These are phyloP conservation scores for Somion occarium DNA, from an alignment of 1,284 basidiomycete genomes.

Conservation along the genomic window DNA sequence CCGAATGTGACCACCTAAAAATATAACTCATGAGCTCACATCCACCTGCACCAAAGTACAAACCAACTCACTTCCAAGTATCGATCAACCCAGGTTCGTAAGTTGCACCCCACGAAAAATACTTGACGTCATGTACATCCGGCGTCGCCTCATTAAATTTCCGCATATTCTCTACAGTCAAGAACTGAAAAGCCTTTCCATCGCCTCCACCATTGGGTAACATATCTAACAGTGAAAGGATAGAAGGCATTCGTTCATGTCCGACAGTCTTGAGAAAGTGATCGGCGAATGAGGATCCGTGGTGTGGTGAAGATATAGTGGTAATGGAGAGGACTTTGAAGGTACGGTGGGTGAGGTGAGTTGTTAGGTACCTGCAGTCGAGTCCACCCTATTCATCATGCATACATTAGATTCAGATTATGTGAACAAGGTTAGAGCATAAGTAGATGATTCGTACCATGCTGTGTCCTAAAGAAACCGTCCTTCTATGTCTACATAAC, in stretches of 20 bases:
- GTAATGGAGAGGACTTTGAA: constrained; percentile 80
- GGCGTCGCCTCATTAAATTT: constrained; percentile 84
- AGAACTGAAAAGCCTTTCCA: constrained; percentile 84
- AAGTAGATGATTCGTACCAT: constrained; percentile 52
- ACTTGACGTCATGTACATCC: constrained; percentile 72
- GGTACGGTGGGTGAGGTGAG: constrained; percentile 60
- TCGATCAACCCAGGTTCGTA: constrained; percentile 87
- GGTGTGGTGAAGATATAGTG: constrained; percentile 91
- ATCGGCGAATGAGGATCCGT: constrained; percentile 91
- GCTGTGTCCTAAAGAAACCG: constrained; percentile 58
- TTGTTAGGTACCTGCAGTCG: constrained; percentile 85
- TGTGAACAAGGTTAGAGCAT: constrained; percentile 7
- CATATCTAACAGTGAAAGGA: constrained; percentile 68
- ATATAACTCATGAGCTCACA: not conserved
- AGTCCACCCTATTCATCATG: constrained; percentile 68
- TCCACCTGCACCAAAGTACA: not conserved
- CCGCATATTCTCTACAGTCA: constrained; percentile 84
- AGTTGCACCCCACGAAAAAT: constrained; percentile 91
- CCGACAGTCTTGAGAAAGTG: constrained; percentile 85
- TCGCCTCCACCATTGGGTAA: constrained; percentile 86
- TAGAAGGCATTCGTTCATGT: constrained; percentile 54
- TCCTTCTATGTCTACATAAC: constrained; percentile 25
- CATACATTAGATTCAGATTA: constrained; percentile 1
- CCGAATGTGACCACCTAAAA: constrained; percentile 71
- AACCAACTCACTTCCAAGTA: constrained; percentile 66